phyloP scores from a whole-genome alignment of 192 early-diverging fungal genomes.

The Gamsiella multidivaricata region DNA sequence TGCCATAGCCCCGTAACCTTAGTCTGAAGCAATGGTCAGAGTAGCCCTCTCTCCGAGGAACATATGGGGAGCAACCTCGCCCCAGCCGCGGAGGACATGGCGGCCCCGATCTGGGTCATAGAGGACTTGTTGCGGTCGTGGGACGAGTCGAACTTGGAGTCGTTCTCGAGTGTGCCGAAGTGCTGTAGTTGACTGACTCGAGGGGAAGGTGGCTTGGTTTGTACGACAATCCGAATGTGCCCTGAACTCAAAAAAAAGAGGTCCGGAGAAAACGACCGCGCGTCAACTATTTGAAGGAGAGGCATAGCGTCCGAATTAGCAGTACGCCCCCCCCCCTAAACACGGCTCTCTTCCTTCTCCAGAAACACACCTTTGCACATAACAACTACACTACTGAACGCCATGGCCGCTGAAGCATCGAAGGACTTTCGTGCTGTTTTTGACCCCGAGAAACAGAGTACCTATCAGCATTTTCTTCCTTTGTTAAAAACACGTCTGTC shows the following conservation, averaged over 20 bases:
- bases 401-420: constrained; percentile 30
- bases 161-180: constrained; percentile 64
- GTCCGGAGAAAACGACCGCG: constrained; percentile 14
- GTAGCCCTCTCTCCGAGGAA: constrained; percentile 87
- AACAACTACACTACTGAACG: no score
- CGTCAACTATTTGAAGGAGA: background rate
- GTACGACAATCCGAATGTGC: background rate
- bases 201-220: constrained; percentile 1
- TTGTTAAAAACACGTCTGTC: background rate
- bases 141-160: constrained; percentile 89
- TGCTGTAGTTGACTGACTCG: background rate
- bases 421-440: constrained; percentile 44
- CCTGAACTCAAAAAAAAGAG: background rate
- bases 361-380: background rate
- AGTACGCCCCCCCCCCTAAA: background rate
- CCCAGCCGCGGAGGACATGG: constrained; percentile 84
- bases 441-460: constrained; percentile 43
- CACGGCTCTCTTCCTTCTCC: background rate
- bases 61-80: constrained; percentile 86
- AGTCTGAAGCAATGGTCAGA: constrained; percentile 84
- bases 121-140: constrained; percentile 86
- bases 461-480: background rate
- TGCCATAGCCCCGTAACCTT: constrained; percentile 73
- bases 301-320: background rate
- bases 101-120: constrained; percentile 89